These are phyloP conservation scores for Papilionanthe hybrid DNA, from an alignment of 116 monocot species.

Conservation along the genomic window DNA sequence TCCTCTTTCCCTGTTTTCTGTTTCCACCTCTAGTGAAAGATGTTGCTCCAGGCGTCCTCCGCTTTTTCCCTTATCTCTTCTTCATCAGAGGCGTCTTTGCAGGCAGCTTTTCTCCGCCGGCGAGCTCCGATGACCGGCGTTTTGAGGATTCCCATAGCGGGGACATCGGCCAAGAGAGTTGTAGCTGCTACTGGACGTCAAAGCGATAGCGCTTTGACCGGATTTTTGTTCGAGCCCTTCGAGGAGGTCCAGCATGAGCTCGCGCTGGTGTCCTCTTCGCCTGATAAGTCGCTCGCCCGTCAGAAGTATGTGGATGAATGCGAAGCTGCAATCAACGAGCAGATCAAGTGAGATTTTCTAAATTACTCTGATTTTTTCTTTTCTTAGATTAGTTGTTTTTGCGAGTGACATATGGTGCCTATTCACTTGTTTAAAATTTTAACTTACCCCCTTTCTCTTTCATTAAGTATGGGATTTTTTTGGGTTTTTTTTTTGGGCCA, in stretches of 20 bases:
- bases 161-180: not conserved
- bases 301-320: conserved; percentile 45
- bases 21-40: not conserved
- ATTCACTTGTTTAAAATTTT: too few relatives aligned
- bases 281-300: conserved; percentile 44
- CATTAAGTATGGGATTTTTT: too few relatives aligned
- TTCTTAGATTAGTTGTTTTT: not conserved
- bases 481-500: too few relatives aligned
- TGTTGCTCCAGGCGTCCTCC: conserved; percentile 18
- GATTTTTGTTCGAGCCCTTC: conserved; percentile 57
- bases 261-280: conserved; percentile 31
- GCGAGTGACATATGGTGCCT: too few relatives aligned
- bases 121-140: not conserved
- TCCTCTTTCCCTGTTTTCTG: not conserved
- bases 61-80: conserved; percentile 7
- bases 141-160: conserved; percentile 1
- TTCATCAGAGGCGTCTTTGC: not conserved
- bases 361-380: conserved; percentile 3
- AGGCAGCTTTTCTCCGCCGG: not conserved
- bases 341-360: conserved; percentile 43
- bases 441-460: too few relatives aligned
- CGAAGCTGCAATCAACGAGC: conserved; percentile 59
- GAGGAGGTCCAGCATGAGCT: conserved; percentile 53
- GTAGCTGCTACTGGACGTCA: not conserved
- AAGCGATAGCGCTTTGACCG: conserved; percentile 14